Base-by-base conservation (phyloP, 2,329 filamentous ascomycete genomes). In the Trichoderma aggressivum region DNA sequence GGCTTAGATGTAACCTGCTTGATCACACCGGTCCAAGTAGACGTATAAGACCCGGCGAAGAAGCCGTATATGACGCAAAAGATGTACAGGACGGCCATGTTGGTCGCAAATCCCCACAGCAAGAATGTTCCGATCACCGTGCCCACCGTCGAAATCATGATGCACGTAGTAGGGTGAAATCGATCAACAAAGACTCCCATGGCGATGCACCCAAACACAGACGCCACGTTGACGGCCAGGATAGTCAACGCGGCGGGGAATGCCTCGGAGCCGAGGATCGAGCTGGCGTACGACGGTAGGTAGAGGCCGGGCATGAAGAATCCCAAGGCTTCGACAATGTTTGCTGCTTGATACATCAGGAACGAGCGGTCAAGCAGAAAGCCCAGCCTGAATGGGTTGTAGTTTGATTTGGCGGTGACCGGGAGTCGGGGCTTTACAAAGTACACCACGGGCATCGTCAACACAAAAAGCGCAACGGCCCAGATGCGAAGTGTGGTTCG, bases 231-330 rank as follows among this genome's bases (percentile, higher is more conserved):
- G 77, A 89, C 81, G 18, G 89, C 77, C 11, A 88, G 80, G 34
- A 89, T 81, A 53, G 88, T 85, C 30, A 86, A 79, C 5, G 86
- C 86, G 1, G 85, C 82, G 5, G 82, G 80, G 26, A 84, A 79
- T 3, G 84, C 80, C 4, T 83, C 76, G 0, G 82, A 80, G 16
- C 84, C 81, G 18, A 88, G 79, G 10, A 82, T 79, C 11, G 79
- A 78, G 43, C 79, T 76, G 6, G 87, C 87, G 74, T 88, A 90
- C 4, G 83, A 84, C n/a, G 85, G 84, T 24, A 90, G 81, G 77
- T 88, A 89, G 11, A 88, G 87, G 24, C 86, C 85, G 2, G 88
- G 88, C 32, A 90, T 82, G 71, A 88, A 88, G 77, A 87, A 90
- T 3, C 88, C 88, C 47, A 83, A 80, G 64, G 85, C 85, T 77